Percentiles rank a stretch among this genome's conserved stretches.
Evolutionary conservation across 495 filamentous ascomycete genomes (phyloP).

Genomic region (Xeromyces bisporus): DNA sequence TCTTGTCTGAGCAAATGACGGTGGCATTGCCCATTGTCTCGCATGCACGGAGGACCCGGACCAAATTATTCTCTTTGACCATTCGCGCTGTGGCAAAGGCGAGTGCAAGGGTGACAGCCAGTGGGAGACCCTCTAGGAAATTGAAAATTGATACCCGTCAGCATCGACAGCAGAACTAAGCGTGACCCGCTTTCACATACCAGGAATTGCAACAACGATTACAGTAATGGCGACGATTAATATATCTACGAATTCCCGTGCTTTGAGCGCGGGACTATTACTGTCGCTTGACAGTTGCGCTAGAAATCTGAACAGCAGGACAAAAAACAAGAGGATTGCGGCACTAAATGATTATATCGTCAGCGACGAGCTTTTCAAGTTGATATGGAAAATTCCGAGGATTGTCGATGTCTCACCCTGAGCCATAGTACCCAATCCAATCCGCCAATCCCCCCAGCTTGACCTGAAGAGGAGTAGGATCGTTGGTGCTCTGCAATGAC

Average conservation of each 20-base stretch:
- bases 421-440: slow-evolving; percentile 43
- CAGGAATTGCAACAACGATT: slow-evolving; percentile 53
- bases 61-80: slow-evolving; percentile 54
- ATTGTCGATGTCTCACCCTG: slow-evolving; percentile 12
- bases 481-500: slow-evolving; percentile 40
- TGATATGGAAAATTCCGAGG: background rate
- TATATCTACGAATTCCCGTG: slow-evolving; percentile 46
- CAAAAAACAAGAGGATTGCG: slow-evolving; percentile 45
- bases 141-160: too few species aligned
- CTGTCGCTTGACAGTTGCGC: slow-evolving; percentile 33
- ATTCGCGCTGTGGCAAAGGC: slow-evolving; percentile 54
- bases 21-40: slow-evolving; percentile 62
- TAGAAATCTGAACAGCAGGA: slow-evolving; percentile 43
- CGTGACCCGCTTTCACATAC: slow-evolving; percentile 15
- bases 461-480: slow-evolving; percentile 46
- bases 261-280: slow-evolving; percentile 36
- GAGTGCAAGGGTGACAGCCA: slow-evolving; percentile 51
- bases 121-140: slow-evolving; percentile 50
- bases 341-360: slow-evolving; percentile 18
- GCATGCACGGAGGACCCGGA: slow-evolving; percentile 46
- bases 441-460: slow-evolving; percentile 46
- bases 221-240: slow-evolving; percentile 55
- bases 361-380: background rate
- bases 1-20: slow-evolving; percentile 54
- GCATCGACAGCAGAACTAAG: too few species aligned